Evolutionary conservation across 2,329 filamentous ascomycete species (phyloP).

Genomic region (Aspergillus costaricaensis): DNA sequence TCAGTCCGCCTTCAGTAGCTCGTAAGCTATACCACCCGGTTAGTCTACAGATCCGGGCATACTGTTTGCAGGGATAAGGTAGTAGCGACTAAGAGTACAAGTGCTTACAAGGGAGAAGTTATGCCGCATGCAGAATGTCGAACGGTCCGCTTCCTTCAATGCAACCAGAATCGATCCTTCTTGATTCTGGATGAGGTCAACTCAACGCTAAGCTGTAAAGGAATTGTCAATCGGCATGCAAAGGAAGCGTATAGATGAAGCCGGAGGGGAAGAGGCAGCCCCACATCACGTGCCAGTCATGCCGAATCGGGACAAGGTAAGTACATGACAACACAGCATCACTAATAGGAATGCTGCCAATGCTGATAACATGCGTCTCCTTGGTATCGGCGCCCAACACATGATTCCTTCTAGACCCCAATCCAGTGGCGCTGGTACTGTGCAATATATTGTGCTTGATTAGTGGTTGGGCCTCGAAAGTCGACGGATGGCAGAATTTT

Average conservation of each 20-base stretch:
- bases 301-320: too few species aligned
- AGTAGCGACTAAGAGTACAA: not conserved
- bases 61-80: not conserved
- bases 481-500: not conserved
- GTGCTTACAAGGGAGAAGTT: not conserved
- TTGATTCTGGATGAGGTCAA: not conserved
- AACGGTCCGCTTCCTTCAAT: not conserved
- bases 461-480: not conserved
- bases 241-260: not conserved
- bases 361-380: not conserved
- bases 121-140: not conserved
- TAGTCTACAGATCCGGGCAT: not conserved
- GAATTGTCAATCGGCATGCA: too few species aligned
- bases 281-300: not conserved
- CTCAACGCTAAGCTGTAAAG: too few species aligned
- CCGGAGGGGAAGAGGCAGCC: not conserved
- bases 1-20: not conserved
- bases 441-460: not conserved
- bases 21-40: not conserved
- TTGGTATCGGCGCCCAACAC: not conserved
- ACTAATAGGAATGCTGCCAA: not conserved
- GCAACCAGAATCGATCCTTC: not conserved
- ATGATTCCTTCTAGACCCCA: not conserved
- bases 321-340: not conserved
- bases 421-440: not conserved